Conservation (phyloP, 2,329 filamentous ascomycete species). For the Scedosporium aurantiacum region DNA sequence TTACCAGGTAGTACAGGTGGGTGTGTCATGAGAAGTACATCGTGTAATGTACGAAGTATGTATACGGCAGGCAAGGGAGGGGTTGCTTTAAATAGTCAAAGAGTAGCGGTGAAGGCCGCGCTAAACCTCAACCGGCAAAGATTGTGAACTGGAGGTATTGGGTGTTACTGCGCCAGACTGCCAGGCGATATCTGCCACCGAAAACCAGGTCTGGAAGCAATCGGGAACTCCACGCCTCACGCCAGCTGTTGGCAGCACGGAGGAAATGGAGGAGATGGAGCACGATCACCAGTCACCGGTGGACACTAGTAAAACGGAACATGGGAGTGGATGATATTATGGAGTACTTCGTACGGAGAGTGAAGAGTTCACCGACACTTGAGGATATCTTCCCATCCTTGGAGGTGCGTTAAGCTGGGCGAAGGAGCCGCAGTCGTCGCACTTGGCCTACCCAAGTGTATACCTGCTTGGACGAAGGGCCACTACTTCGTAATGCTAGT, state of each 20-base stretch:
- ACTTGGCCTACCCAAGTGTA: too few species aligned
- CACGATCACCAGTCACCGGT: too few species aligned
- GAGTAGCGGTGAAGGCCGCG: conserved; percentile 5
- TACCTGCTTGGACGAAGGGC: not conserved
- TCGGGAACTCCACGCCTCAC: not conserved
- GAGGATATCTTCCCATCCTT: too few species aligned
- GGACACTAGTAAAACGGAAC: too few species aligned
- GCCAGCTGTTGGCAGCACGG: too few species aligned
- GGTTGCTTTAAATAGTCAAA: conserved; percentile 6
- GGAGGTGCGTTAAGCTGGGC: too few species aligned
- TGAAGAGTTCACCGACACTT: too few species aligned
- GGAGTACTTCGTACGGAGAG: too few species aligned
- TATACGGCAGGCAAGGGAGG: not conserved
- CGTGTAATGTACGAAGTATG: not conserved
- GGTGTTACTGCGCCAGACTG: not conserved
- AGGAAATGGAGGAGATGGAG: too few species aligned
- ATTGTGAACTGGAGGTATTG: not conserved
- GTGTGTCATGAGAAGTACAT: not conserved
- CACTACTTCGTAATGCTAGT: not conserved
- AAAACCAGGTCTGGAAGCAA: not conserved
- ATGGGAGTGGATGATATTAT: too few species aligned
- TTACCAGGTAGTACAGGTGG: too few species aligned
- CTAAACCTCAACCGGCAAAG: conserved; percentile 2
- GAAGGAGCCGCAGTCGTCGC: too few species aligned
- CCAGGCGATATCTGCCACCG: not conserved